phyloP scores from a whole-genome alignment of 176 grass and related monocot genomes.

The Tillandsia leiboldiana region DNA sequence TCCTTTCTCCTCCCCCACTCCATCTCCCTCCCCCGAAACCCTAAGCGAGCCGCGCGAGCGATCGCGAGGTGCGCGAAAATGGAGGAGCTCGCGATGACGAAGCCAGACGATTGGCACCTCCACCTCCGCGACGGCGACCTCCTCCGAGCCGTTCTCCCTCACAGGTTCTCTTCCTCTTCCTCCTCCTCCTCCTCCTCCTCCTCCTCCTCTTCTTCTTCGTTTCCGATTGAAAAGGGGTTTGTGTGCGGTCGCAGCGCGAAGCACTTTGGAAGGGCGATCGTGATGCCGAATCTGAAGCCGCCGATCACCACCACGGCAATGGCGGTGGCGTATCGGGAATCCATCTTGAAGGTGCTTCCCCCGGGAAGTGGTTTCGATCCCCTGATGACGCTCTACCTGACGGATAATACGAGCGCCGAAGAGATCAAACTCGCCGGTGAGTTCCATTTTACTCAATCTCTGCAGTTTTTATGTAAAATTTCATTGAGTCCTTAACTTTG shows the following conservation, averaged over 20 bases:
- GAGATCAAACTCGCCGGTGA: conserved; percentile 73
- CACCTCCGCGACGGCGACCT: conserved; percentile 70
- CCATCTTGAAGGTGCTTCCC: conserved; percentile 52
- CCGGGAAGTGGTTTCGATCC: conserved; percentile 38
- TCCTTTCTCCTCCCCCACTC: too few relatives aligned
- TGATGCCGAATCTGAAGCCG: conserved; percentile 95
- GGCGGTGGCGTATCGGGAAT: conserved; percentile 57
- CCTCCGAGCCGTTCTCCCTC: conserved; percentile 53
- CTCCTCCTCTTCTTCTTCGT: background rate
- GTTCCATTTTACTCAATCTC: background rate
- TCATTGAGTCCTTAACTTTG: too few relatives aligned
- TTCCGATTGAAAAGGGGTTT: background rate
- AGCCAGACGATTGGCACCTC: conserved; percentile 92
- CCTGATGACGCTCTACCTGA: conserved; percentile 91
- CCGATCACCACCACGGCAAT: conserved; percentile 60
- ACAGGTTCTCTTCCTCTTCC: conserved; percentile 34
- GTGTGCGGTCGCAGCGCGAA: conserved; percentile 31
- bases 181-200: fast-evolving
- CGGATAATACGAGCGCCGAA: conserved; percentile 62
- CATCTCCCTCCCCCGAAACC: too few relatives aligned
- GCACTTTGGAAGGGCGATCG: conserved; percentile 78
- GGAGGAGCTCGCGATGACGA: conserved; percentile 41
- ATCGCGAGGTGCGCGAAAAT: conserved; percentile 3
- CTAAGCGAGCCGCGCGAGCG: too few relatives aligned
- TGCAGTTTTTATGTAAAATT: too few relatives aligned